Base-by-base conservation (phyloP, 768 basidiomycete genomes). In the Pisolithus albus region DNA sequence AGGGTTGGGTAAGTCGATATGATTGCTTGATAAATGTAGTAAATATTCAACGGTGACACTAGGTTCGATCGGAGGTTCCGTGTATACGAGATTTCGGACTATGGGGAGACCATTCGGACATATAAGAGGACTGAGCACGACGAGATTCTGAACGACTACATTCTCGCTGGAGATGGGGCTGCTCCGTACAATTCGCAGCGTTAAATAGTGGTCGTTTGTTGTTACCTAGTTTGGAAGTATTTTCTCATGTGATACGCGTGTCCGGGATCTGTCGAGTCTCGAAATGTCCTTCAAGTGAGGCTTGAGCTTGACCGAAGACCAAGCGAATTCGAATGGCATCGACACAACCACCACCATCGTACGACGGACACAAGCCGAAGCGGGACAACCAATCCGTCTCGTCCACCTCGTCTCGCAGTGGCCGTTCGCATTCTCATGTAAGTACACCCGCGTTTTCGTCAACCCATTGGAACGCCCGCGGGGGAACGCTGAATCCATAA, bases 1-100 rank as follows among this genome's bases (percentile, higher is more conserved):
- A 85, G 79, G 64, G 61, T 86, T 49, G 91, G 88, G 83, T 84
- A 52, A 53, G 77, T 50, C 23, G 28, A 37, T n/a, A 24, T 30
- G 26, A 26, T 26, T 4, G 41, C 39, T 36, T n/a, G 34, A 7
- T 45, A 42, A 7, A 45, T 16, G 19, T 24, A 18, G 32, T 39
- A 23, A n/a, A 36, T 37, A 18, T 38, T 11, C 50, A 49, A 60
- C 19, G 63, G 34, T 47, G 46, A 55, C 47, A 30, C 28, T 47
- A 87, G 86, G 13, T 96, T 97, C 64, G 90, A 96, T 66, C 82
- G 94, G 16, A 79, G 95, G 39, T 92, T 95, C 76, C 77, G 95
- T 7, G 73, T 97, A 42, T 98, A 86, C 66, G 82, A 92, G 23
- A 76, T 98, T 47, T 86, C 84, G 16, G 83, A 92, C 55, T 97